A percentile compares a stretch with the other conserved stretches of the same genome.
These are phyloP conservation scores for Puccinia novopanici DNA, from an alignment of 1,284 basidiomycete species.

Conservation along the genomic window DNA sequence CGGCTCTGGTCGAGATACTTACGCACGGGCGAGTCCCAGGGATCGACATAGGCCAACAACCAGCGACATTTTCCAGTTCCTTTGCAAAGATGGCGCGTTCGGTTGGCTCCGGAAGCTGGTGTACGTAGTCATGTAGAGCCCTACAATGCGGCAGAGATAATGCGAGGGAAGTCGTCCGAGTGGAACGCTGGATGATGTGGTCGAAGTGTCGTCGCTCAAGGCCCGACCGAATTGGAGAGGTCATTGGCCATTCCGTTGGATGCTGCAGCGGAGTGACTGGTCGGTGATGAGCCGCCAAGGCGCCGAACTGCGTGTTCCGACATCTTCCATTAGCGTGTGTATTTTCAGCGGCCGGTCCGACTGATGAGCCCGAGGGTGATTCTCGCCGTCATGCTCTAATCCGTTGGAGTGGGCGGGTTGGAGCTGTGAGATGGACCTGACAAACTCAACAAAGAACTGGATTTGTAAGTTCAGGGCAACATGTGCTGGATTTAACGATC, in stretches of 20 bases:
- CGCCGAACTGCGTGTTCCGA: conserved; percentile 52
- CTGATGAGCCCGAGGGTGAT: conserved; percentile 63
- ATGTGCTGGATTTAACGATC: conserved; percentile 68
- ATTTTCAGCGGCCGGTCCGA: conserved; percentile 53
- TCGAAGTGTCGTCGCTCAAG: conserved; percentile 52
- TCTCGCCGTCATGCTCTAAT: conserved; percentile 10
- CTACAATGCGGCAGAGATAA: conserved; percentile 59
- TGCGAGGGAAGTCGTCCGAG: conserved; percentile 52
- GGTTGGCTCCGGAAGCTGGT: conserved; percentile 63
- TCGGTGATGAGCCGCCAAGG: conserved; percentile 45
- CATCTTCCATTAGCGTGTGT: conserved; percentile 42
- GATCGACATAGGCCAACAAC: conserved; percentile 74
- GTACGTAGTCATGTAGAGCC: conserved; percentile 67
- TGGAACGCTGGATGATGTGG: conserved; percentile 52
- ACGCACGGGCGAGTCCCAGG: conserved; percentile 70
- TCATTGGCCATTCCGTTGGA: conserved; percentile 34
- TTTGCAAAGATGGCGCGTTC: conserved; percentile 68
- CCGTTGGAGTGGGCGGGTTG: conserved; percentile 15
- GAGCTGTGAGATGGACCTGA: conserved; percentile 63
- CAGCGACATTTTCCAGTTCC: conserved; percentile 72
- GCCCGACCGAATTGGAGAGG: conserved; percentile 51
- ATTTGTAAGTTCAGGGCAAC: conserved; percentile 79
- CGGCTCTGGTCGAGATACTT: conserved; percentile 72
- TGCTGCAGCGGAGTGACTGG: conserved; percentile 48
- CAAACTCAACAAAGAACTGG: conserved; percentile 76